Percentiles rank a stretch among this genome's conserved stretches.
Conservation (phyloP, 1,284 basidiomycete genomes). For the Cystobasidium sp. region DNA sequence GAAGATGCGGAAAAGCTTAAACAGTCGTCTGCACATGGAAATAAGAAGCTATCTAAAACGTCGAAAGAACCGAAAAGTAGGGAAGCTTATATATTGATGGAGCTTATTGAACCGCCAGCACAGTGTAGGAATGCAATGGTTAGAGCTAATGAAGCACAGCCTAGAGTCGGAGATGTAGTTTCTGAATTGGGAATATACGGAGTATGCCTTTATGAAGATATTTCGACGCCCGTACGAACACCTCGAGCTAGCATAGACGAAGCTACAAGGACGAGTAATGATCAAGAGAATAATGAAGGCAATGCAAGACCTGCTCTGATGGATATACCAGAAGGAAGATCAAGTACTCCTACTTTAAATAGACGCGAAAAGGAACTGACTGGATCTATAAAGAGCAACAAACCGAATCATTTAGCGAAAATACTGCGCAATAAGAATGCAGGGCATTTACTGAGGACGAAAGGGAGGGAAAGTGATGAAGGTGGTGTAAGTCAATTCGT, state of each 20-base stretch:
- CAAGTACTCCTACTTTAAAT: neutral
- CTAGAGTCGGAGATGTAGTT: slow-evolving; percentile 71
- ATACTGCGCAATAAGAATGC: slow-evolving; percentile 66
- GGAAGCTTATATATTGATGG: slow-evolving; percentile 90
- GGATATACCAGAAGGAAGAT: slow-evolving; percentile 16
- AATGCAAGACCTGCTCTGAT: neutral
- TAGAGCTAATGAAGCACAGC: slow-evolving; percentile 61
- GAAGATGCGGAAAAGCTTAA: slow-evolving; percentile 61
- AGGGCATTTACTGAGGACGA: slow-evolving; percentile 89
- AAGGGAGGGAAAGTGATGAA: slow-evolving; percentile 89
- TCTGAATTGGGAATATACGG: slow-evolving; percentile 94
- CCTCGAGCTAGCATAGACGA: slow-evolving; percentile 51
- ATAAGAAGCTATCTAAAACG: slow-evolving; percentile 9
- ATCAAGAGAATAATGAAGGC: neutral
- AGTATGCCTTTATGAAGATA: slow-evolving; percentile 71
- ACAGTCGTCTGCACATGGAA: slow-evolving; percentile 38
- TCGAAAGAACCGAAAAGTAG: slow-evolving; percentile 47
- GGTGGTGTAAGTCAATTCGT: slow-evolving; percentile 70
- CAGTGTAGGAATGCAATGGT: slow-evolving; percentile 74
- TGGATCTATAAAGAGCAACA: slow-evolving; percentile 22
- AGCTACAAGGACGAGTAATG: slow-evolving; percentile 13
- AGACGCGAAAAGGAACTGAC: neutral
- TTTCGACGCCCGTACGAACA: slow-evolving; percentile 8
- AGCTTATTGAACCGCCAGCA: slow-evolving; percentile 77
- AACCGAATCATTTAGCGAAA: slow-evolving; percentile 49